Conservation (phyloP, 352 stramenopile species). For the Pythium monospermum region DNA sequence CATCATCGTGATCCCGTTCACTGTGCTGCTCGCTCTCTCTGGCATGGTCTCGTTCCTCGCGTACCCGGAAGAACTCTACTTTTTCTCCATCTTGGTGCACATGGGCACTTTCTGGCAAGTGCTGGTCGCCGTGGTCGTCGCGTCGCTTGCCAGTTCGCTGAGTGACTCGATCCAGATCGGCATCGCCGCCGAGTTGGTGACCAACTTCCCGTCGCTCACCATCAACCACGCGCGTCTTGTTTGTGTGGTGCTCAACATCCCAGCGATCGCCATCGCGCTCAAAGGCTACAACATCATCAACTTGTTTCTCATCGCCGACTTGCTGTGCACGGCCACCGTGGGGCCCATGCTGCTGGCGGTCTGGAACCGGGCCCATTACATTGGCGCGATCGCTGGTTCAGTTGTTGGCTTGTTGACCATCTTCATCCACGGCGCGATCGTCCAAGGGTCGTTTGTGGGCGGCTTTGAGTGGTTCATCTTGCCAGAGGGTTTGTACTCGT, state of each 20-base stretch:
- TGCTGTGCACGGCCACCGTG: slow-evolving; percentile 67
- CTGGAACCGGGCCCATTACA: slow-evolving; percentile 40
- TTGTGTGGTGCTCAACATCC: slow-evolving; percentile 63
- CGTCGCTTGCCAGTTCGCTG: slow-evolving; percentile 55
- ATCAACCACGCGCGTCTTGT: slow-evolving; percentile 50
- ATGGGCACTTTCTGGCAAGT: slow-evolving; percentile 67
- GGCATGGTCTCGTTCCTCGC: slow-evolving; percentile 70
- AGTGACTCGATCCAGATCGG: slow-evolving; percentile 74
- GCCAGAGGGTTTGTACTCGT: slow-evolving; percentile 68
- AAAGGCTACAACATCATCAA: slow-evolving; percentile 65
- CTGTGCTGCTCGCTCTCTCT: slow-evolving; percentile 50
- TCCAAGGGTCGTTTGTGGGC: slow-evolving; percentile 59
- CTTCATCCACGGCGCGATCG: slow-evolving; percentile 55
- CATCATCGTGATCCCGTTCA: slow-evolving; percentile 62
- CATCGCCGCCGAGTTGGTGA: slow-evolving; percentile 63
- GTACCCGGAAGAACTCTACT: slow-evolving; percentile 51
- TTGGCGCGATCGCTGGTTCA: slow-evolving; percentile 43
- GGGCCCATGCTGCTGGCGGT: slow-evolving; percentile 63
- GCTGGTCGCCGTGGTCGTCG: slow-evolving; percentile 62
- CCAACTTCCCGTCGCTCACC: slow-evolving; percentile 59
- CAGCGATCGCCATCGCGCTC: slow-evolving; percentile 59
- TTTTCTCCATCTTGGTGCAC: slow-evolving; percentile 72
- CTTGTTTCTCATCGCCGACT: slow-evolving; percentile 70
- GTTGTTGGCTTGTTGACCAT: slow-evolving; percentile 60
- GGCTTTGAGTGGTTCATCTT: slow-evolving; percentile 76